Base-by-base conservation (phyloP, 225 moss, liverwort and hornwort species). In the Thuidium tamariscinum region DNA sequence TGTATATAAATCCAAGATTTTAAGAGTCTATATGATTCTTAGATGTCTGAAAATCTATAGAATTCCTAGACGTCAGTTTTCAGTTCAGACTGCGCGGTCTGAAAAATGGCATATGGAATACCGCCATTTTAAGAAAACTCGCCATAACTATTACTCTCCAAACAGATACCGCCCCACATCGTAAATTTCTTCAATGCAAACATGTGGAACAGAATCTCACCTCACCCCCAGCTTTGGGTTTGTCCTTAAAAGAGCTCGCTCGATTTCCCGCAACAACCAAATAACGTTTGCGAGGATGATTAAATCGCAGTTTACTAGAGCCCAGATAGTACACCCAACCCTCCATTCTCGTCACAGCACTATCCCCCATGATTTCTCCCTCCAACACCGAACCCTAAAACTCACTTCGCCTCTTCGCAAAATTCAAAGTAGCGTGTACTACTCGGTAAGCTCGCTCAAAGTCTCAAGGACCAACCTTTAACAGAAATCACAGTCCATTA, bases 161-260 rank as follows among this genome's bases (percentile, higher is more conserved):
- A 85, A 54, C 64, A 65, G 41, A 82, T 34, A 64, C 79, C 39
- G 51, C 82, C 62, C 54, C 42, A 30, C 52, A 68, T 68, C 11
- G 19, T 20, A 64, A 37, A 62, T 27, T 48, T 54, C 17, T 72
- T 78, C n/a, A 73, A 65, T 25, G 73, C 57, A 52, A 41, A 86
- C 32, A 29, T 65, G 34, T 49, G 34, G 48, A 63, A 62, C 80
- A 42, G 75, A 63, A 64, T 60, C 51, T 66, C 69, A 93, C 93
- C 92, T 88, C 84, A 82, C 34, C 88, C 64, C 39, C 81, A 71
- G 81, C 39, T 83, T 67, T 86, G 34, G 93, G 90, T 80, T 86
- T 89, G 7, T 90, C 92, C 84, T 89, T 93, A 82, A 85, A 91
- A 63, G 90, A 86, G 88, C 90, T 91, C 23, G 90, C 93, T 84